Percentiles rank a stretch among this genome's conserved stretches.
Conservation (phyloP, 2,329 filamentous ascomycete genomes). For the Cryphonectria japonica region DNA sequence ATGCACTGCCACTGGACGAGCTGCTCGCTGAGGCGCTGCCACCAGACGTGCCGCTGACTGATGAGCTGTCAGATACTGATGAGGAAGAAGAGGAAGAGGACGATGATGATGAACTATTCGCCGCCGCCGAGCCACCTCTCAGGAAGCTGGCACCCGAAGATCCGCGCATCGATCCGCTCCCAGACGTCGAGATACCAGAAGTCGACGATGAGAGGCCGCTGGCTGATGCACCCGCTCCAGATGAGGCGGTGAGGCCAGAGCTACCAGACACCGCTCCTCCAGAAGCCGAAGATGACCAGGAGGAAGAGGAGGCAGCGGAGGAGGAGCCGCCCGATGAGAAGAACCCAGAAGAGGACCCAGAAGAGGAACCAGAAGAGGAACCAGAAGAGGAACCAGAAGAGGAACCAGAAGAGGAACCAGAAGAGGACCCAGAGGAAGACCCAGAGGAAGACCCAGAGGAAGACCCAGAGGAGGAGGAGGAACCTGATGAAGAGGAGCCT, state of each 20-base stretch:
- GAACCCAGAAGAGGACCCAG: neutral
- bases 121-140: neutral
- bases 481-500: neutral
- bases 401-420: neutral
- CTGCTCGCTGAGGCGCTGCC: neutral
- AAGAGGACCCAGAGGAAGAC: too few species aligned
- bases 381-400: neutral
- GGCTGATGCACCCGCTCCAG: neutral
- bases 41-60: neutral
- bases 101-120: conserved; percentile 1
- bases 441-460: too few species aligned
- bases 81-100: neutral
- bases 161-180: neutral
- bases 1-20: neutral
- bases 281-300: neutral
- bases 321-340: neutral
- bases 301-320: neutral
- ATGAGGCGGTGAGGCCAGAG: neutral
- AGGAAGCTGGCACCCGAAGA: neutral
- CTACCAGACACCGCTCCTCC: neutral
- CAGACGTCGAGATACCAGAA: neutral
- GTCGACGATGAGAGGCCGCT: neutral
- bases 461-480: neutral
- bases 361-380: neutral
- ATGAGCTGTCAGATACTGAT: neutral